Evolutionary conservation across 441 rosid species (phyloP).

Genomic region (Metrosideros polymorpha): DNA sequence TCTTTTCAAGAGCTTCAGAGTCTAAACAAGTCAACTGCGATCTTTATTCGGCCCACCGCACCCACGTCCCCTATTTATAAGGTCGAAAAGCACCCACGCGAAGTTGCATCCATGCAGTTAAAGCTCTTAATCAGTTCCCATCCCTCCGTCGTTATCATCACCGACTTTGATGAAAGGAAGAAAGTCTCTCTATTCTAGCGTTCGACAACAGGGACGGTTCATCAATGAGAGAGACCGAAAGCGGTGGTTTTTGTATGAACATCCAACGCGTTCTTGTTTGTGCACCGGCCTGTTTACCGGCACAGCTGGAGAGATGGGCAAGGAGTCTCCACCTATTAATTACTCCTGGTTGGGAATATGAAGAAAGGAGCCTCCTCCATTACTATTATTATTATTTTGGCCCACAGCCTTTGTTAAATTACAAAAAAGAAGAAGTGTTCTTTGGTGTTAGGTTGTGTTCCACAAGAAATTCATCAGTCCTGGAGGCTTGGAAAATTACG

Average conservation of each 20-base stretch:
- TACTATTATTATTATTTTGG: not conserved
- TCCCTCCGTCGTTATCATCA: not conserved
- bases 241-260: not conserved
- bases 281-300: not conserved
- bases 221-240: not conserved
- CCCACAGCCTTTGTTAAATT: not conserved
- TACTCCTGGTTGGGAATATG: not conserved
- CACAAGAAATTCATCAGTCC: not conserved
- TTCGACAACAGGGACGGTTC: not conserved
- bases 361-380: not conserved
- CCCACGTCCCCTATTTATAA: not conserved
- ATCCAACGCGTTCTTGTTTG: not conserved
- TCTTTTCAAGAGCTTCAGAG: not conserved
- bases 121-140: not conserved
- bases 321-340: not conserved
- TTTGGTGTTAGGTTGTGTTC: not conserved
- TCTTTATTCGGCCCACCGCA: not conserved
- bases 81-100: not conserved
- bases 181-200: not conserved
- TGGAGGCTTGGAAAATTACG: not conserved
- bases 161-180: not conserved
- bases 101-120: not conserved
- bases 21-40: not conserved
- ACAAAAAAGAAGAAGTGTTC: not conserved
- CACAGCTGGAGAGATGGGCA: conserved; percentile 1